Base-by-base conservation (phyloP, 306 rosid genomes). In the Prosopis cineraria region DNA sequence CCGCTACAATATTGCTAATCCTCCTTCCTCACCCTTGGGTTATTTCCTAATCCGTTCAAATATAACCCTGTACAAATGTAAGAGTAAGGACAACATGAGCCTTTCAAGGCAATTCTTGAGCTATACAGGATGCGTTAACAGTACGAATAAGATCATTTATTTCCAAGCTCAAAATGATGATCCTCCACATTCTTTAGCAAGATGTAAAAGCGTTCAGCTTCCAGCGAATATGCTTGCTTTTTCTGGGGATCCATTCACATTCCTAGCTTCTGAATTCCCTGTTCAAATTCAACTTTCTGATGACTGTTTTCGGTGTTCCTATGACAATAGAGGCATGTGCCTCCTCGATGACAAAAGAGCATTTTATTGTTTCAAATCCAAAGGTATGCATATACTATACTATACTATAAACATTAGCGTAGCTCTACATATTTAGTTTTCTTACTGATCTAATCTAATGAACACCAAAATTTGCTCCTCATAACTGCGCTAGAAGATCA, bases 311-410 rank as follows among this genome's bases (percentile, higher is more conserved):
- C 3, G 0, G 2, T 87, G 90, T 73, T 0, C 10, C 22, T 3
- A 0, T 1, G 0, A 5, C 3, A 0, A 12, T 2, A 14, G 2
- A 10, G 69, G 81, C 22, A 11, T 0, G 19, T 81, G 88, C n/a
- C 62, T 6, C 1, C 66, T 36, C 11, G 12, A 63, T 30, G 52
- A 24, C 41, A 24, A n/a, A 4, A 20, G 74, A 50, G 20, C 7
- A 2, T 0, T 24, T 66, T 27, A 65, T 22, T 85, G 86, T 31
- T 31, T 22, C 41, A 19, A 5, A 27, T 34, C 10, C 25, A 2
- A 7, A 81, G 86, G 88, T 81, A 80, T 55, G 30, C 53, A 80
- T 14, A 16, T n/a, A n/a, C n/a, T n/a, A n/a, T n/a, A n/a, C n/a
- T n/a, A n/a, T n/a, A n/a, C n/a, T n/a, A n/a, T n/a, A n/a, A n/a